Conservation (phyloP, 1,139 yeast species). For the Taphrina wiesneri region DNA sequence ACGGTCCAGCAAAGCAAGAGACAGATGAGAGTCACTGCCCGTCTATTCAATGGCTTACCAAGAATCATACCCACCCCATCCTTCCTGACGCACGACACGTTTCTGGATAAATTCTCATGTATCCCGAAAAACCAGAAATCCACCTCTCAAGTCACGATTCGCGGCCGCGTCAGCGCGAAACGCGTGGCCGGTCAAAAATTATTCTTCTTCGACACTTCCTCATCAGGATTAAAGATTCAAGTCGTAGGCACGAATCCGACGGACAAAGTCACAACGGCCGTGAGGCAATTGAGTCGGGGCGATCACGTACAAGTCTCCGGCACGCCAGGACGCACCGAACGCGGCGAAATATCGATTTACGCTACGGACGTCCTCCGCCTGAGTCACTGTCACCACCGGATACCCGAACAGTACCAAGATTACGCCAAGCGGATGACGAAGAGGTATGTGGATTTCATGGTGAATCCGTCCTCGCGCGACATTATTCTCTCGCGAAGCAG, state of each 20-base stretch:
- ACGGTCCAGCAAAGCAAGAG: no score
- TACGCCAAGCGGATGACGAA: constrained; percentile 62
- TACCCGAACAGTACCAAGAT: constrained; percentile 65
- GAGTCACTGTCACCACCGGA: constrained; percentile 68
- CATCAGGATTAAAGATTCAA: not conserved
- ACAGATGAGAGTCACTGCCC: not conserved
- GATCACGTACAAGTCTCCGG: constrained; percentile 71
- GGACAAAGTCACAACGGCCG: not conserved
- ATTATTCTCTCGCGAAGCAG: constrained; percentile 58
- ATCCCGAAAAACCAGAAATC: not conserved
- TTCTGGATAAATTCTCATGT: not conserved
- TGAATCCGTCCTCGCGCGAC: constrained; percentile 55
- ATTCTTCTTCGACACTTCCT: constrained; percentile 4
- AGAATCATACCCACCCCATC: not conserved
- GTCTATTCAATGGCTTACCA: not conserved
- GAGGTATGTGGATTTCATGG: constrained; percentile 72
- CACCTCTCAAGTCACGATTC: not conserved
- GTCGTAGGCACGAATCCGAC: not conserved
- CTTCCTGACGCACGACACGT: not conserved
- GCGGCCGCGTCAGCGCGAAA: constrained; percentile 12
- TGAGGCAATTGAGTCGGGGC: constrained; percentile 57
- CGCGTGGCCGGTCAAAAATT: constrained; percentile 10
- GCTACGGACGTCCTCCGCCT: constrained; percentile 56
- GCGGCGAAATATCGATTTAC: constrained; percentile 76
- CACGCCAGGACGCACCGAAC: constrained; percentile 68